A percentile compares a stretch with the other conserved stretches of the same genome.
phyloP scores from a whole-genome alignment of 2,329 filamentous ascomycete genomes.

The Cadophora sp. region DNA sequence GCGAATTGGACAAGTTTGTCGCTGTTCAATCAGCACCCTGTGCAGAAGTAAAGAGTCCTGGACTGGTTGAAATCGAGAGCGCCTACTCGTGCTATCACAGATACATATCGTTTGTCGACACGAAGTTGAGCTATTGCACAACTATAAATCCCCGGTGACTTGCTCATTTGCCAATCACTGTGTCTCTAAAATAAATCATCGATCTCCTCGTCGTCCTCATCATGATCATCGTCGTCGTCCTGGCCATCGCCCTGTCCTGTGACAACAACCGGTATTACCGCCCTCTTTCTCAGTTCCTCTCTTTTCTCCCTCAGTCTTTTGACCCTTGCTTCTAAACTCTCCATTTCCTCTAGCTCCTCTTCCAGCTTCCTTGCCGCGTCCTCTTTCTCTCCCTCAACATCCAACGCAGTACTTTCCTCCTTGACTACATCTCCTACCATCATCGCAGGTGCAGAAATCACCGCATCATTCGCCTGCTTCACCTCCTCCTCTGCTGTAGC shows the following conservation, averaged over 20 bases:
- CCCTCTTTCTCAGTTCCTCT: slow-evolving; percentile 62
- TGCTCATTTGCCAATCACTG: no score
- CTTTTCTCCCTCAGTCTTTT: slow-evolving; percentile 71
- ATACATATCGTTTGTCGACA: no score
- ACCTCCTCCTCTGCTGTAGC: slow-evolving; percentile 52
- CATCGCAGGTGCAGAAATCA: slow-evolving; percentile 73
- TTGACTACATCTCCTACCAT: slow-evolving; percentile 67
- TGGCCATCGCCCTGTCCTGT: background rate
- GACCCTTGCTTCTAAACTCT: slow-evolving; percentile 76
- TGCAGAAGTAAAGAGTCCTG: no score
- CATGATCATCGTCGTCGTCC: background rate
- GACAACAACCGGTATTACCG: background rate
- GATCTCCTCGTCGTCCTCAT: background rate
- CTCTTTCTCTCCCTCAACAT: slow-evolving; percentile 71
- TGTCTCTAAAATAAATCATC: slow-evolving; percentile 1
- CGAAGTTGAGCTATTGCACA: no score
- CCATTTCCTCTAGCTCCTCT: slow-evolving; percentile 84
- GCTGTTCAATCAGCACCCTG: no score
- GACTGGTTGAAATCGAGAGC: no score
- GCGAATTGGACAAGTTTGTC: no score
- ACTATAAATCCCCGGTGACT: no score
- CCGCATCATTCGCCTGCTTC: slow-evolving; percentile 51
- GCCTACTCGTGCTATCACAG: no score
- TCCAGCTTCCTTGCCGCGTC: slow-evolving; percentile 77
- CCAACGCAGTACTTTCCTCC: slow-evolving; percentile 56